Conservation (phyloP, 768 basidiomycete species). For the Amanita molliuscula region DNA sequence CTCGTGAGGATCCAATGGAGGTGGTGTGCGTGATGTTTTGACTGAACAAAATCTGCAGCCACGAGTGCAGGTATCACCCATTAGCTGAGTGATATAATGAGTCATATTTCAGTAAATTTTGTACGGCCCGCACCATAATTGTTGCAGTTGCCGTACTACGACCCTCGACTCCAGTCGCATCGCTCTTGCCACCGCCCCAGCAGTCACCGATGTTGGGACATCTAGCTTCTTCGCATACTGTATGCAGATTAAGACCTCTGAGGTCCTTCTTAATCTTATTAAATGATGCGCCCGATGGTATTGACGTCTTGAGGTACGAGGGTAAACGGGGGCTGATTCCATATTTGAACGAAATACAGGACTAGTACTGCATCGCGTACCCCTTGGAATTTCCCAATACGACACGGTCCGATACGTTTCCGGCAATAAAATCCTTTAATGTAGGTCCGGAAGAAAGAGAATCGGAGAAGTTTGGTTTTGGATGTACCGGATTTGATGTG, state of each 20-base stretch:
- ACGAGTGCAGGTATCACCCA: slow-evolving; percentile 98
- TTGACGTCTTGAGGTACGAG: slow-evolving; percentile 80
- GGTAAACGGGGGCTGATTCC: slow-evolving; percentile 70
- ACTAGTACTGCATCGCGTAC: slow-evolving; percentile 25
- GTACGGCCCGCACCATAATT: slow-evolving; percentile 68
- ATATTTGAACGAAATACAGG: slow-evolving; percentile 1
- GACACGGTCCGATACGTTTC: slow-evolving; percentile 43
- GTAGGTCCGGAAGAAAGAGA: slow-evolving; percentile 57
- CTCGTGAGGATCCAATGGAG: slow-evolving; percentile 90
- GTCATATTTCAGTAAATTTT: slow-evolving; percentile 1
- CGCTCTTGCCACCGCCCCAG: slow-evolving; percentile 80
- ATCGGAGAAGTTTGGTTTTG: slow-evolving; percentile 37
- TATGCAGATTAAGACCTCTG: slow-evolving; percentile 83
- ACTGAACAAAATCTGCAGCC: slow-evolving; percentile 97
- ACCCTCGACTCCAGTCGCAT: slow-evolving; percentile 54
- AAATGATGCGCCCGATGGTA: slow-evolving; percentile 83
- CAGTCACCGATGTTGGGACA: slow-evolving; percentile 99
- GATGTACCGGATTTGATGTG: slow-evolving; percentile 15
- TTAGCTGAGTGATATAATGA: slow-evolving; percentile 46
- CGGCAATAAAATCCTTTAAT: slow-evolving; percentile 76
- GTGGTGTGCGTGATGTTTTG: slow-evolving; percentile 82
- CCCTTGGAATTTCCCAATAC: slow-evolving; percentile 62
- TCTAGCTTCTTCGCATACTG: slow-evolving; percentile 96
- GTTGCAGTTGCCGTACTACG: slow-evolving; percentile 89
- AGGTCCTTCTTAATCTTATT: slow-evolving; percentile 93